A percentile compares a stretch with the other conserved stretches of the same genome.
Evolutionary conservation across 345 rosid genomes (phyloP).

Genomic region (Jatropha curcas): DNA sequence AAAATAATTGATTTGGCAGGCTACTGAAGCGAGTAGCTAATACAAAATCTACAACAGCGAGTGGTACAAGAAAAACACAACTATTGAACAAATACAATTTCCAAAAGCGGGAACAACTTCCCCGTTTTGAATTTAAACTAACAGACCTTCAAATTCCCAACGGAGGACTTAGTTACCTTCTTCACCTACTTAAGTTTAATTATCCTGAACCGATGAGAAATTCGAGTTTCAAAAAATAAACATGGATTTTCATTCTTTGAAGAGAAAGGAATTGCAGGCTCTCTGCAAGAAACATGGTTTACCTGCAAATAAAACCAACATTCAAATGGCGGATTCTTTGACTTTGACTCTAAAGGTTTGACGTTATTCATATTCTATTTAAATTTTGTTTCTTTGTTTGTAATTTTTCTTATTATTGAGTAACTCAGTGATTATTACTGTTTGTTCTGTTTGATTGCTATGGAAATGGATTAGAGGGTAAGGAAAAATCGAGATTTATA

Average conservation of each 20-base stretch:
- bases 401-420: background rate
- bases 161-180: background rate
- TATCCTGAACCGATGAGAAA: too few relatives aligned
- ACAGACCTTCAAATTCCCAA: background rate
- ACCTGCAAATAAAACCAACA: conserved; percentile 55
- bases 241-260: conserved; percentile 51
- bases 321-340: conserved; percentile 53
- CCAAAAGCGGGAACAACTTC: conserved; percentile 7
- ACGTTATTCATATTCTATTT: background rate
- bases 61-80: background rate
- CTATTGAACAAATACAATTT: background rate
- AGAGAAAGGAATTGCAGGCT: conserved; percentile 54
- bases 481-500: background rate
- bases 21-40: background rate
- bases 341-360: conserved; percentile 43
- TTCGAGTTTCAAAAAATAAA: too few relatives aligned
- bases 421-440: background rate
- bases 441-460: background rate
- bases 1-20: background rate
- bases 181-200: background rate
- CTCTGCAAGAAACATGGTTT: conserved; percentile 63
- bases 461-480: background rate
- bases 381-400: background rate
- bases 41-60: background rate
- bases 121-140: background rate